Evolutionary conservation across 177 flowering plant genomes (phyloP), one percentile per base, ranked within the genome.

Genomic region (Vitis hybrid): DNA sequence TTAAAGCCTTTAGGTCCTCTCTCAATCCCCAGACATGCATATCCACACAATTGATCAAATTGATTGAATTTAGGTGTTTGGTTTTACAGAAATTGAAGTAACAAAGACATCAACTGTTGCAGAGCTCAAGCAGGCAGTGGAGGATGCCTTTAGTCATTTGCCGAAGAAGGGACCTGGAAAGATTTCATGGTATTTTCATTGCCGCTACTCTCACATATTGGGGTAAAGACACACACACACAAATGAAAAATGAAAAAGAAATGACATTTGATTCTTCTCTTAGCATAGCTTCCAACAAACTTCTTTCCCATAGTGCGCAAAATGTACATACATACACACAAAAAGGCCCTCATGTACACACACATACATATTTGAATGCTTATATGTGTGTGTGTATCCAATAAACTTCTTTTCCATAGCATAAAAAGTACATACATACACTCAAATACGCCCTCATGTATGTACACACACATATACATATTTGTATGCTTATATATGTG

Each of bases 101-200:
- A n/a, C 48, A 12, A 86, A 76, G 66, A 74, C 65, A 6, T 92
- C 88, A 3, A 82, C 83, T 1, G 79, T 91, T n/a, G 78, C 77
- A 19, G 90, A 88, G 39, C 85, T 89, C 5, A 91, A 84, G 75
- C 69, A 74, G 69, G 90, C 92, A 6, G 89, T 91, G 59, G 89
- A 89, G 75, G 79, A 66, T 18, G 87, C 72, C 18, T 91, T 91
- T 67, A 62, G 67, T 67, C 75, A 83, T 65, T 76, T 85, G 63
- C 86, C 87, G 2, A 74, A 68, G 59, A 74, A 75, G 50, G 88
- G 85, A 34, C 79, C 80, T 4, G 83, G 81, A 39, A 78, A 79
- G 64, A 78, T 91, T 66, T 91, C 97, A 64, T 91, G 97, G 97
- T 88, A 85, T 48, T 59, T 12, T 51, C 13, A 48, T 62, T 15